A percentile compares a stretch with the other conserved stretches of the same genome.
Evolutionary conservation across 768 basidiomycete genomes (phyloP).

Genomic region (Pleurotus tuoliensis): DNA sequence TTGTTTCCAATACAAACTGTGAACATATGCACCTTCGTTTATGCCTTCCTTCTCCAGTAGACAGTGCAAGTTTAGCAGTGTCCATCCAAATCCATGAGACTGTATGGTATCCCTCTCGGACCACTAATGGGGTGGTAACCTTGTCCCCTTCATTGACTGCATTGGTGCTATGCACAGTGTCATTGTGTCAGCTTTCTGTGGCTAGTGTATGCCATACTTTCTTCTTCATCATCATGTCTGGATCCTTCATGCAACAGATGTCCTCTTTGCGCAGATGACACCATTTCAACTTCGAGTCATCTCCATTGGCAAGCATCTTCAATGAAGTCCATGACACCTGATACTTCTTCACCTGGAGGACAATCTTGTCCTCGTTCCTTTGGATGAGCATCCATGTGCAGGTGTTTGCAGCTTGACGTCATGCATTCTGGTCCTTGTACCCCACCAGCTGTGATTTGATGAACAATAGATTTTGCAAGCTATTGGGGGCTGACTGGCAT

Average conservation of each 20-base stretch:
- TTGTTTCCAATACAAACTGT: neutral
- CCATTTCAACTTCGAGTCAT: neutral
- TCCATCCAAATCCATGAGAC: slow-evolving; percentile 1
- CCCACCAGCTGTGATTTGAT: neutral
- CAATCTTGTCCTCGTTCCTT: neutral
- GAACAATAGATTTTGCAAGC: neutral
- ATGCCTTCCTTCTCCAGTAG: neutral
- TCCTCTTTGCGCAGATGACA: neutral
- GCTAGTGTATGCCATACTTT: neutral
- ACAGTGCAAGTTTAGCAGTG: neutral
- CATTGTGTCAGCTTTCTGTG: neutral
- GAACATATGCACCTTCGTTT: neutral
- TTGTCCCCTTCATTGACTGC: neutral
- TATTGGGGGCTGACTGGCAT: neutral
- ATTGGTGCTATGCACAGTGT: neutral
- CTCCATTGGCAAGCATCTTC: neutral
- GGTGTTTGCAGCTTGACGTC: neutral
- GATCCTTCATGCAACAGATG: neutral
- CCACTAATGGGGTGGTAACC: neutral
- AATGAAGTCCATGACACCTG: neutral
- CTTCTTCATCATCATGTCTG: neutral
- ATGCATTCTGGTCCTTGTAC: neutral
- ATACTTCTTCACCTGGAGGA: neutral
- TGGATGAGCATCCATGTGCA: neutral
- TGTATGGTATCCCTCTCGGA: neutral